Base-by-base conservation (phyloP, 2,329 filamentous ascomycete genomes). In the Aspergillus sclerotialis region DNA sequence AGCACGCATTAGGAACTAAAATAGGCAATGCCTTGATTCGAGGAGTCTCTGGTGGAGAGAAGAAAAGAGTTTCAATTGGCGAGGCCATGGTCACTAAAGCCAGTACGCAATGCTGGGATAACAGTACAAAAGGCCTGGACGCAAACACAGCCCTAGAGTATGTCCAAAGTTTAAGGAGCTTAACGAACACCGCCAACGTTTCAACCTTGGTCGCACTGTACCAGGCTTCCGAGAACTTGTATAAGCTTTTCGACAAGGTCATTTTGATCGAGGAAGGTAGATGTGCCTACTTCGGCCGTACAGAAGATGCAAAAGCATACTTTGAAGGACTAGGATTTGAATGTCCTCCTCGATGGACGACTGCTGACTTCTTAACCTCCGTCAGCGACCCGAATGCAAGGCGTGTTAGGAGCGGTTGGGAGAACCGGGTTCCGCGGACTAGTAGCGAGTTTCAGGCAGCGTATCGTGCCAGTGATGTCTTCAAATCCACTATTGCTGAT, bases 31-130 rank as follows among this genome's bases (percentile, higher is more conserved):
- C 86, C 45, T 77, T 82, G 28, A 70, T 88, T 8, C 76, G 82
- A 1, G 84, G 84, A 31, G 74, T 84, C 1, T 80, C 74, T 6
- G 82, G 81, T 16, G 81, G 82, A 24, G 81, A 85, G 55, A 69
- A 80, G 36, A 89, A 92, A 64, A 78, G 87, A 55, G 85, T 93
- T 4, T 84, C 79, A 28, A 87, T 92, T 41, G 84, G 82, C 1
- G 85, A 92, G 59, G 85, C 84, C 45, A 73, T 82, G 39, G 66
- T 88, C 8, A 80, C 80, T 11, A 63, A 64, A n/a, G 74, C 76
- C 2, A 78, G 72, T 27, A 66, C 76, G 2, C 80, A 84, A 54
- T 82, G 79, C 40, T 92, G 85, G 84, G 86, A 83, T 40, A 86
- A 86, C 44, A 79, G 73, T 15, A 89, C 84, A 0, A 70, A 75